These are phyloP conservation scores for Rhizopus stolonifer DNA, from an alignment of 371 early-diverging fungal genomes.

Conservation along the genomic window DNA sequence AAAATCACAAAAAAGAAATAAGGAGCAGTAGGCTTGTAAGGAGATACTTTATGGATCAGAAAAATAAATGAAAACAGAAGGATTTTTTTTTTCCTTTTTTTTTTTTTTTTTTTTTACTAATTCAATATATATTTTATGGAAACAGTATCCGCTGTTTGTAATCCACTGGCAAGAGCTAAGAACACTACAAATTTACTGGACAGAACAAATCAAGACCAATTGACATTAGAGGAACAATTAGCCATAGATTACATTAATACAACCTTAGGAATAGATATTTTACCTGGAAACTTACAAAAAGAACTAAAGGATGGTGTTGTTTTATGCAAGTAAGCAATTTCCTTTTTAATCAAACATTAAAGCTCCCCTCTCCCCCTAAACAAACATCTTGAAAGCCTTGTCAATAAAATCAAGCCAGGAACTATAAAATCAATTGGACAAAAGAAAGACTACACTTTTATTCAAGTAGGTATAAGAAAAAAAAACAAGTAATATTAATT, in stretches of 20 bases:
- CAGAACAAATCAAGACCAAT: slow-evolving; percentile 22
- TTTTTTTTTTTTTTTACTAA: too few relatives aligned
- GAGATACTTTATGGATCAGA: too few relatives aligned
- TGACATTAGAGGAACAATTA: slow-evolving; percentile 23
- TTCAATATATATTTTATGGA: neutral
- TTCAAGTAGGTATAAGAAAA: slow-evolving; percentile 52
- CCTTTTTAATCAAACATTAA: neutral
- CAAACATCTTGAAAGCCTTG: slow-evolving; percentile 48
- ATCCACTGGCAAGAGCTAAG: slow-evolving; percentile 11
- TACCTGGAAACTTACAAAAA: slow-evolving; percentile 49
- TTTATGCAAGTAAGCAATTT: slow-evolving; percentile 70
- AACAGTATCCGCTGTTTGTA: neutral
- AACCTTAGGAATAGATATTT: slow-evolving; percentile 14
- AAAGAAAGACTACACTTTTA: slow-evolving; percentile 65
- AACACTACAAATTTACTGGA: slow-evolving; percentile 16
- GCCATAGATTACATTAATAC: slow-evolving; percentile 32
- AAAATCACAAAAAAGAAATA: too few relatives aligned
- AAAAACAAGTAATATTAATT: too few relatives aligned
- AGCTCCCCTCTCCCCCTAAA: too few relatives aligned
- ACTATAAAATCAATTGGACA: slow-evolving; percentile 68
- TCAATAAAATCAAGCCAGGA: slow-evolving; percentile 74
- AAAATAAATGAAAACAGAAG: too few relatives aligned
- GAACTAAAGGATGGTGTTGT: slow-evolving; percentile 75
- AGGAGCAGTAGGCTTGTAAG: too few relatives aligned
- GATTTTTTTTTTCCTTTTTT: too few relatives aligned